Base-by-base conservation (phyloP, 2,329 filamentous ascomycete species). In the Aspergillus sp. region DNA sequence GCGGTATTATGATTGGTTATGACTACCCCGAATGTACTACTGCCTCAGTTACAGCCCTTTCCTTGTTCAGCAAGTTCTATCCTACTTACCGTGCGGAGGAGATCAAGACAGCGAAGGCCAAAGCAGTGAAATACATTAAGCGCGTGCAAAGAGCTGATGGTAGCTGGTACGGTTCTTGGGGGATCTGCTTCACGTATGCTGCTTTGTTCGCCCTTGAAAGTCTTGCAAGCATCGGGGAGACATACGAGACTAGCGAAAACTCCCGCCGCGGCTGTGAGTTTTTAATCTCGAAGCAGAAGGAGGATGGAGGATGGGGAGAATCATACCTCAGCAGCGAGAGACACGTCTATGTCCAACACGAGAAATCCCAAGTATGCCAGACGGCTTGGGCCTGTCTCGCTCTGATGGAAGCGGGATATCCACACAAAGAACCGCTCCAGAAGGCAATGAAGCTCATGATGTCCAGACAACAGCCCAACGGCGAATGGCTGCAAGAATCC, bases 11-110 rank as follows among this genome's bases (percentile, higher is more conserved):
- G 95, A 89, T 99, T 54, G 93, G 98, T 71, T 99, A 99, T 73
- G 91, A 96, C 73, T 98, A 99, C 70, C 92, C 93, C 0, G 95
- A 99, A 75, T 99, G 95, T 79, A 99, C 95, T 0, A 98, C 95
- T 2, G 93, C 95, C 1, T 91, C 92, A 30, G 89, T 99, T 3
- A 97, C 91, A 1, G 92, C 90, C 0, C 80, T 99, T 19, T 89
- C 88, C 4, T 81, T 93, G 2, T 98, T 98, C 79, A 84, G 85
- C 64, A 83, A 89, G 68, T 82, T 90, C 72, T 96, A 91, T 80
- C 91, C 93, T 0, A 79, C 88, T 27, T 96, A 99, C 74, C 85
- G 93, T 50, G 71, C 83, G 0, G 74, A 82, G 0, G 93, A 98
- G 59, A 93, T 99, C 64, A 80, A 84, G 8, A 72, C 70, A 0